Percentiles rank a stretch among this genome's conserved stretches.
phyloP scores from a whole-genome alignment of 73 alveolate genomes.

The Diophrys sp. region DNA sequence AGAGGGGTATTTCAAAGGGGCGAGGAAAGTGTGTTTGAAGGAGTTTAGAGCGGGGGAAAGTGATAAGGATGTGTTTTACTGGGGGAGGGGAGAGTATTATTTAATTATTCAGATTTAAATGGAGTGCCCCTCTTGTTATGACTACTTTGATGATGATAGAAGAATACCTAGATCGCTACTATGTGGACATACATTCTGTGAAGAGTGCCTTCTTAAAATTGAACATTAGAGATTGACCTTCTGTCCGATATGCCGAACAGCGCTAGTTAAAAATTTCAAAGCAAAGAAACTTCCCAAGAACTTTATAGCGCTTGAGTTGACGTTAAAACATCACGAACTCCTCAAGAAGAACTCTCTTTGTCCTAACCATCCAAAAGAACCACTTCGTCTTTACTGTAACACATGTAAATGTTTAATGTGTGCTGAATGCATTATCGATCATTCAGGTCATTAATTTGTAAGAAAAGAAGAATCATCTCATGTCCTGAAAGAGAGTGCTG shows the following conservation, averaged over 20 bases:
- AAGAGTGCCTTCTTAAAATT: slow-evolving; percentile 65
- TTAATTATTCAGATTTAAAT: too few species aligned
- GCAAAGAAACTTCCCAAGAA: slow-evolving; percentile 71
- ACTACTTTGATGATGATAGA: slow-evolving; percentile 47
- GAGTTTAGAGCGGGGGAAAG: too few species aligned
- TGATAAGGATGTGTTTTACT: too few species aligned
- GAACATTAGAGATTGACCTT: slow-evolving; percentile 45
- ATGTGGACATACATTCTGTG: slow-evolving; percentile 90
- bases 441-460: slow-evolving; percentile 81
- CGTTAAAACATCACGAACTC: slow-evolving; percentile 65
- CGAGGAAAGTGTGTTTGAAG: too few species aligned
- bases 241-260: slow-evolving; percentile 82
- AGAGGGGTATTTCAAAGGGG: too few species aligned
- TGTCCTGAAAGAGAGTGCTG: slow-evolving; percentile 52
- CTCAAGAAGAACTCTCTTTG: slow-evolving; percentile 59
- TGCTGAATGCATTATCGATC: slow-evolving; percentile 79
- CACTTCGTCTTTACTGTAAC: slow-evolving; percentile 69
- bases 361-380: slow-evolving; percentile 61
- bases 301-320: slow-evolving; percentile 76
- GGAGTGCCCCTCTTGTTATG: slow-evolving; percentile 85
- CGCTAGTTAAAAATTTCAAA: slow-evolving; percentile 49
- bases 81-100: too few species aligned
- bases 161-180: slow-evolving; percentile 70
- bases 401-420: slow-evolving; percentile 71
- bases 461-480: slow-evolving; percentile 72